phyloP scores from a whole-genome alignment of 1,284 basidiomycete species.

The Malassezia nana region DNA sequence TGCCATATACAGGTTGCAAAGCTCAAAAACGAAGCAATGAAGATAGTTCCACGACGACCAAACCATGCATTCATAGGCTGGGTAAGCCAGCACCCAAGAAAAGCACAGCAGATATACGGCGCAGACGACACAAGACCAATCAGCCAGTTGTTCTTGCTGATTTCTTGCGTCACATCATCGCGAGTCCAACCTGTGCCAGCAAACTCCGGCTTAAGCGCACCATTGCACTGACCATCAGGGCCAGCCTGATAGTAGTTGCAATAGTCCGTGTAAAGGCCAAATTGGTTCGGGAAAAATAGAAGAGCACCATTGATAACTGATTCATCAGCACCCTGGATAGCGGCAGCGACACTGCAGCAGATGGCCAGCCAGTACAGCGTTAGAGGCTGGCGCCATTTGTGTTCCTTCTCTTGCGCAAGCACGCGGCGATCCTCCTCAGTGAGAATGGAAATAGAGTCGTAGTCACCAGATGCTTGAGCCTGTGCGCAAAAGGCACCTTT shows the following conservation, averaged over 20 bases:
- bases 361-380: slow-evolving; percentile 59
- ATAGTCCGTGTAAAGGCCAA: slow-evolving; percentile 53
- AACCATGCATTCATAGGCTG: slow-evolving; percentile 62
- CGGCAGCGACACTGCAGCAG: slow-evolving; percentile 58
- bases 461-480: slow-evolving; percentile 39
- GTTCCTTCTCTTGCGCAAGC: slow-evolving; percentile 54
- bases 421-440: slow-evolving; percentile 56
- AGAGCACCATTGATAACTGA: slow-evolving; percentile 61
- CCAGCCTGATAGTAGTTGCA: slow-evolving; percentile 22
- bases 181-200: not conserved
- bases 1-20: slow-evolving; percentile 62
- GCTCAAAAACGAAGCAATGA: slow-evolving; percentile 58
- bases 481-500: slow-evolving; percentile 40
- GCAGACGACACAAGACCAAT: slow-evolving; percentile 65
- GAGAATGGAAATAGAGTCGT: slow-evolving; percentile 56
- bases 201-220: not conserved
- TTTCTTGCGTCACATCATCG: not conserved
- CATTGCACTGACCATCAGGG: not conserved
- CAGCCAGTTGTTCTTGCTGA: slow-evolving; percentile 56
- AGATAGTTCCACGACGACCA: slow-evolving; percentile 63
- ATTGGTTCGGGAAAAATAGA: slow-evolving; percentile 53
- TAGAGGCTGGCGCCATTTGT: slow-evolving; percentile 52
- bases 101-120: slow-evolving; percentile 55
- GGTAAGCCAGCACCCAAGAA: slow-evolving; percentile 57
- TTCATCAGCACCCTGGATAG: slow-evolving; percentile 65